Conservation (phyloP, 148 eudicot genomes). For the Rhododendron molle region DNA sequence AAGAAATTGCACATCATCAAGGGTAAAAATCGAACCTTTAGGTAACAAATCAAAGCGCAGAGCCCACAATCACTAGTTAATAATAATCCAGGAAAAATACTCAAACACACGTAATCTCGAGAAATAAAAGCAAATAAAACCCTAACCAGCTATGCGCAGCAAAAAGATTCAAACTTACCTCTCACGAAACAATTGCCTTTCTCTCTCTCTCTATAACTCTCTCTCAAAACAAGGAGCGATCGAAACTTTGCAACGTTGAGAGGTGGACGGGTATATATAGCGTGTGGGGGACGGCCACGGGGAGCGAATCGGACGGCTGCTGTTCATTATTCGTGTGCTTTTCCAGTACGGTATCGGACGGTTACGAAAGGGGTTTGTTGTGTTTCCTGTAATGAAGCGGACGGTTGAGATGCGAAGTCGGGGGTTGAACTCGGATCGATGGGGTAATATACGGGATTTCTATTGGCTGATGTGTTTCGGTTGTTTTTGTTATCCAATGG, state of each 20-base stretch:
- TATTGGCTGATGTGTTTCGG: constrained; percentile 1
- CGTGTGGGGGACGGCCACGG: not conserved
- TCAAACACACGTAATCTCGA: not conserved
- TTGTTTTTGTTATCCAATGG: not conserved
- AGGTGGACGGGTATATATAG: not conserved
- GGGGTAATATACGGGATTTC: not conserved
- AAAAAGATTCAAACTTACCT: not conserved
- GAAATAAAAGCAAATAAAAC: not conserved
- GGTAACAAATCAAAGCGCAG: not conserved
- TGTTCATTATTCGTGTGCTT: not conserved
- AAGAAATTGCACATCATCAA: not conserved
- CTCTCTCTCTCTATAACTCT: not conserved
- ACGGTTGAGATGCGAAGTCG: not conserved
- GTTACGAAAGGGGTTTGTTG: not conserved
- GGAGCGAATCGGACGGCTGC: not conserved
- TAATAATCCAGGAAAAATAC: not conserved
- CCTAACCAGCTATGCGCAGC: not conserved
- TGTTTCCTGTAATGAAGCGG: not conserved
- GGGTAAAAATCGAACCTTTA: not conserved
- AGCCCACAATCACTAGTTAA: not conserved
- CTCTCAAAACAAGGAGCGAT: not conserved
- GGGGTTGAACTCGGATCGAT: not conserved
- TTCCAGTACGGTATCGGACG: constrained; percentile 1
- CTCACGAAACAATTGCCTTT: not conserved
- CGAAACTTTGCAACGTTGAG: not conserved